Evolutionary conservation across 192 early-diverging fungal species (phyloP).

Genomic region (Backusella macrospora): DNA sequence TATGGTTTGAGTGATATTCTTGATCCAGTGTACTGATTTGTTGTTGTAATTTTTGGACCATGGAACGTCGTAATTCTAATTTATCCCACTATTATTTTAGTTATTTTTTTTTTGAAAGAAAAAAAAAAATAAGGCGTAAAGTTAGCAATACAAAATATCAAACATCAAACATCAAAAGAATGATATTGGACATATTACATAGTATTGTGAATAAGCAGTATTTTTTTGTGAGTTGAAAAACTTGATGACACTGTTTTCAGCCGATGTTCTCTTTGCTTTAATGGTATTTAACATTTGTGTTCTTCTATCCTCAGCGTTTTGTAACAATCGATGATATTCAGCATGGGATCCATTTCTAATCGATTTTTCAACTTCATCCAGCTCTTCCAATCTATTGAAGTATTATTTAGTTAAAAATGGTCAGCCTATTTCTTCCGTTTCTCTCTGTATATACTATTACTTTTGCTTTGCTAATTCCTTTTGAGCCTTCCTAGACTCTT

Average conservation of each 20-base stretch:
- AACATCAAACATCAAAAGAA: not conserved
- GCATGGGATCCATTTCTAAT: conserved; percentile 34
- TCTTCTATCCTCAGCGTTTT: conserved; percentile 31
- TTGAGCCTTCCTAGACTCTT: not conserved
- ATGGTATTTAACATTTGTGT: conserved; percentile 22
- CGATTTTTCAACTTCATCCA: conserved; percentile 25
- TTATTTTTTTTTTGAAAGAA: too few relatives aligned
- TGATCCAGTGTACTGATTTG: conserved; percentile 37
- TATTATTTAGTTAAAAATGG: too few relatives aligned
- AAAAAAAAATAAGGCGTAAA: conserved; percentile 1
- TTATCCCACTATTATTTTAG: conserved; percentile 36
- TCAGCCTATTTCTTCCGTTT: too few relatives aligned
- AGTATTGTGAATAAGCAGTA: conserved; percentile 33
- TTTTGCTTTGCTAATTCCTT: conserved; percentile 17
- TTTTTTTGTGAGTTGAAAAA: conserved; percentile 32
- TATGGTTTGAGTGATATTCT: conserved; percentile 33
- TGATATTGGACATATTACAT: conserved; percentile 20
- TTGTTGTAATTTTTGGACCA: conserved; percentile 36
- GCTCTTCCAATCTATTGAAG: conserved; percentile 29
- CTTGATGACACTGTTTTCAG: conserved; percentile 22
- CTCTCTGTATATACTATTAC: conserved; percentile 17
- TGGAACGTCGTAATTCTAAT: conserved; percentile 30
- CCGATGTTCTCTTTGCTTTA: conserved; percentile 23
- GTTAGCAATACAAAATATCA: not conserved
- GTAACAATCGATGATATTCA: conserved; percentile 30